Conservation (phyloP, 164 flowering plant genomes). For the Dillenia suffruticosa region DNA sequence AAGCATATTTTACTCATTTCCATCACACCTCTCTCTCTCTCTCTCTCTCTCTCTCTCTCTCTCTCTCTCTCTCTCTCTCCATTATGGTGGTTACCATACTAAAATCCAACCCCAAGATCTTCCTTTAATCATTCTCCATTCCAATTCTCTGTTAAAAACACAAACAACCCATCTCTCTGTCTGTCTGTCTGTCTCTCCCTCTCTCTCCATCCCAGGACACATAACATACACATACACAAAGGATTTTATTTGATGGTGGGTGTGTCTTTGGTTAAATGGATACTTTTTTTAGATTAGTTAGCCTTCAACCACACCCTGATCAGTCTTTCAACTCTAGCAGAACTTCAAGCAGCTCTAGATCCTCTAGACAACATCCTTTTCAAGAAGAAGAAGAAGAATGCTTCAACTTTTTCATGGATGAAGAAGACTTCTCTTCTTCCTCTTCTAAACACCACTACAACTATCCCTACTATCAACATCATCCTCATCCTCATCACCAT, state of each 20-base stretch:
- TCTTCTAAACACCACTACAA: slow-evolving; percentile 34
- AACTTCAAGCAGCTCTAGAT: slow-evolving; percentile 69
- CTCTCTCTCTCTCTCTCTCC: slow-evolving; percentile 8
- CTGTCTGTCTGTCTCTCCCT: background rate
- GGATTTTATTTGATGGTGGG: slow-evolving; percentile 12
- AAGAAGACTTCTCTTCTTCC: slow-evolving; percentile 85
- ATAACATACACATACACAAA: slow-evolving; percentile 4
- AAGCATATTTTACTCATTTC: slow-evolving; percentile 1
- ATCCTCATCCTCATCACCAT: slow-evolving; percentile 10
- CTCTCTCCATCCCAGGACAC: slow-evolving; percentile 5
- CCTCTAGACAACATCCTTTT: slow-evolving; percentile 42
- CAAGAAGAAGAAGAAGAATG: slow-evolving; percentile 68
- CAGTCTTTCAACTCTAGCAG: slow-evolving; percentile 66
- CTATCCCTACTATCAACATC: slow-evolving; percentile 21
- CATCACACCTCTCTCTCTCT: background rate
- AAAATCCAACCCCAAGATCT: slow-evolving; percentile 45
- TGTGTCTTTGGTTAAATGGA: slow-evolving; percentile 59
- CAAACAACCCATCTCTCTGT: slow-evolving; percentile 13
- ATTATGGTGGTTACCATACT: background rate
- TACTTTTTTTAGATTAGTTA: slow-evolving; percentile 87
- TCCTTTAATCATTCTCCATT: slow-evolving; percentile 16
- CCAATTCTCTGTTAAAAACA: slow-evolving; percentile 19
- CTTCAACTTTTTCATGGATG: slow-evolving; percentile 98
- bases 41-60: slow-evolving; percentile 5
- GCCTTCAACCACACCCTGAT: slow-evolving; percentile 46